Evolutionary conservation across 1,284 basidiomycete genomes (phyloP).

Genomic region (Ganoderma boninense): DNA sequence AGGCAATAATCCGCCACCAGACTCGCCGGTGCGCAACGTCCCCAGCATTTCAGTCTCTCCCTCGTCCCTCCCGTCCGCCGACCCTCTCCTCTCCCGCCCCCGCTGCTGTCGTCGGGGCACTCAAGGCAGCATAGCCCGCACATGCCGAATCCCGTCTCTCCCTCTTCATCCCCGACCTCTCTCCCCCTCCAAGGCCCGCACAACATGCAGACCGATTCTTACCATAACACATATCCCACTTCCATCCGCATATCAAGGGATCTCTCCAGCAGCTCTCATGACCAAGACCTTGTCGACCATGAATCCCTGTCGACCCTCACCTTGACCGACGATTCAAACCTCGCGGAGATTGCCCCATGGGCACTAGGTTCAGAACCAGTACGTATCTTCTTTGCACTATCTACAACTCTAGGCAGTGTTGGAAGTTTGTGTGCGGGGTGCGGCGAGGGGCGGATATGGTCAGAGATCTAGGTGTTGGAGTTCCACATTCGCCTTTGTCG

Average conservation of each 20-base stretch:
- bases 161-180: conserved; percentile 21
- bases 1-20: conserved; percentile 23
- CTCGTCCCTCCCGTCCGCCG: not conserved
- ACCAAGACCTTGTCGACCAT: conserved; percentile 27
- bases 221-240: conserved; percentile 27
- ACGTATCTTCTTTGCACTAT: conserved; percentile 6
- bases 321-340: conserved; percentile 27
- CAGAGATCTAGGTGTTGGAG: not conserved
- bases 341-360: conserved; percentile 32
- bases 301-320: conserved; percentile 25
- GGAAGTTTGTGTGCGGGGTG: not conserved
- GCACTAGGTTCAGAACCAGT: conserved; percentile 30
- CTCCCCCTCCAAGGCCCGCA: conserved; percentile 28
- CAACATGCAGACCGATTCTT: conserved; percentile 27
- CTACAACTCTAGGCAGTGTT: not conserved
- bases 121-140: not conserved
- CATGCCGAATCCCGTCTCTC: conserved; percentile 29
- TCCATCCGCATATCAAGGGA: conserved; percentile 31
- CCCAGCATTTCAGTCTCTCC: not conserved
- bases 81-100: not conserved
- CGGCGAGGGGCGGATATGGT: not conserved
- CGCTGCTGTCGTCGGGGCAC: not conserved
- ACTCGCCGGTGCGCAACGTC: not conserved
- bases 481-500: not conserved
- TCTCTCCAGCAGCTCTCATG: conserved; percentile 22